phyloP scores from a whole-genome alignment of 163 green algal genomes.

The Chlorella variabilis region DNA sequence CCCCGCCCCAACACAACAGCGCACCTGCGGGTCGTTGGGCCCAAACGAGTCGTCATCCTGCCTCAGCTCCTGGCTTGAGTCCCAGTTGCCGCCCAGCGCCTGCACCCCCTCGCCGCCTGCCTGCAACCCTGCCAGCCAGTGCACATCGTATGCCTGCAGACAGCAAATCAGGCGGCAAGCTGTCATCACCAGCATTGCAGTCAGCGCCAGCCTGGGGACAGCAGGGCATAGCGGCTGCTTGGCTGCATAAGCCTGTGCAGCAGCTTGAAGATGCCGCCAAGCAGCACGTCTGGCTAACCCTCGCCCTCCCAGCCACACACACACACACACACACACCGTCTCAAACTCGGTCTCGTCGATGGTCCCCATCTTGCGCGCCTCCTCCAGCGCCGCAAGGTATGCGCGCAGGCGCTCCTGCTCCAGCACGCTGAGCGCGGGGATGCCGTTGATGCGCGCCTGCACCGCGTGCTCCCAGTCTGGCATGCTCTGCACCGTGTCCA shows the following conservation, averaged over 20 bases:
- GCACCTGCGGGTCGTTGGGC: not conserved
- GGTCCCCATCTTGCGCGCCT: slow-evolving; percentile 1
- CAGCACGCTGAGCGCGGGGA: slow-evolving; percentile 25
- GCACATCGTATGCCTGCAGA: slow-evolving; percentile 16
- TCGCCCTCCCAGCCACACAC: too few species aligned
- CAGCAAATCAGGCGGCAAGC: not conserved
- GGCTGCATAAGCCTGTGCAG: too few species aligned
- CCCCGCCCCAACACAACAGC: not conserved
- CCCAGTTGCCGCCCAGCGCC: not conserved
- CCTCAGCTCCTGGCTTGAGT: not conserved
- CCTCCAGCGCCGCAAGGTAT: slow-evolving; percentile 17
- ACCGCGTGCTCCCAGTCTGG: slow-evolving; percentile 38
- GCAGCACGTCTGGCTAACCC: too few species aligned
- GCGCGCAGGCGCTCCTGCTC: slow-evolving; percentile 14
- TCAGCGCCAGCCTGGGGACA: too few species aligned
- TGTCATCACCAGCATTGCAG: too few species aligned
- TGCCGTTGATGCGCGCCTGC: not conserved
- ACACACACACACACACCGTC: too few species aligned
- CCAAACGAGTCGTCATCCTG: not conserved
- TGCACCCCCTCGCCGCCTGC: slow-evolving; percentile 4
- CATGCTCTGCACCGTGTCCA: slow-evolving; percentile 32
- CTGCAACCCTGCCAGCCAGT: slow-evolving; percentile 23
- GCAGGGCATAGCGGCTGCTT: too few species aligned
- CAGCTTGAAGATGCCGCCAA: too few species aligned
- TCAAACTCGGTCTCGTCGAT: slow-evolving; percentile 23